Conservation (phyloP, 2,329 filamentous ascomycete species). For the Stemphylium vesicarium region DNA sequence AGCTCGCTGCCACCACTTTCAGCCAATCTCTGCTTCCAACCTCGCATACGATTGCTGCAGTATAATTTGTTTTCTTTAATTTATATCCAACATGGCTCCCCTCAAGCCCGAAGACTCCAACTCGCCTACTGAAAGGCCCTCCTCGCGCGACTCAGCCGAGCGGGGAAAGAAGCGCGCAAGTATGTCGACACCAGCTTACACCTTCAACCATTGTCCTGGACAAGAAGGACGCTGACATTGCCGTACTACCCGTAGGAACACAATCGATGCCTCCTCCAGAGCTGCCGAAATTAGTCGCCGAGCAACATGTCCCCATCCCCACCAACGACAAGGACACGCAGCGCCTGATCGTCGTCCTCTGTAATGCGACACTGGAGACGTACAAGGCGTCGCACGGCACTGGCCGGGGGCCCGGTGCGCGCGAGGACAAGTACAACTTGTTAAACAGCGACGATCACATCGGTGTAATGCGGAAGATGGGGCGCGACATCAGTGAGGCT, state of each 20-base stretch:
- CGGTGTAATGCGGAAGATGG: slow-evolving; percentile 99
- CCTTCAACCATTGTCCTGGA: neutral
- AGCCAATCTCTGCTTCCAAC: neutral
- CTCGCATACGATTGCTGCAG: neutral
- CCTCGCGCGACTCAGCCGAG: slow-evolving; percentile 44
- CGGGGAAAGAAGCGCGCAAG: slow-evolving; percentile 47
- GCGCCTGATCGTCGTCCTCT: slow-evolving; percentile 92
- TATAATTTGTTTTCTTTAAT: neutral
- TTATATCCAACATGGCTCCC: slow-evolving; percentile 25
- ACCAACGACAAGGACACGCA: slow-evolving; percentile 87
- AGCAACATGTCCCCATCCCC: slow-evolving; percentile 86
- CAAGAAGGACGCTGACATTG: slow-evolving; percentile 39
- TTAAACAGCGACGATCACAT: slow-evolving; percentile 99
- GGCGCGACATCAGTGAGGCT: slow-evolving; percentile 96
- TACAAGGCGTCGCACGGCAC: slow-evolving; percentile 87
- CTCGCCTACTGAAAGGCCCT: slow-evolving; percentile 22
- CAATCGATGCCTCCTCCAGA: slow-evolving; percentile 93
- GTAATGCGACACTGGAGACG: slow-evolving; percentile 96
- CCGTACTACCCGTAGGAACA: slow-evolving; percentile 57
- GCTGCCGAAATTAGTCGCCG: slow-evolving; percentile 89
- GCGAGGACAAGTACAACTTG: slow-evolving; percentile 95
- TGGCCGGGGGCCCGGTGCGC: slow-evolving; percentile 65
- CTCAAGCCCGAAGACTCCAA: slow-evolving; percentile 27
- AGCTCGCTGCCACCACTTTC: neutral
- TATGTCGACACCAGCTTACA: slow-evolving; percentile 30